Percentiles rank a stretch among this genome's conserved stretches.
These are phyloP conservation scores for Chaetomium globosum DNA, from an alignment of 2,329 filamentous ascomycete species.

Conservation along the genomic window DNA sequence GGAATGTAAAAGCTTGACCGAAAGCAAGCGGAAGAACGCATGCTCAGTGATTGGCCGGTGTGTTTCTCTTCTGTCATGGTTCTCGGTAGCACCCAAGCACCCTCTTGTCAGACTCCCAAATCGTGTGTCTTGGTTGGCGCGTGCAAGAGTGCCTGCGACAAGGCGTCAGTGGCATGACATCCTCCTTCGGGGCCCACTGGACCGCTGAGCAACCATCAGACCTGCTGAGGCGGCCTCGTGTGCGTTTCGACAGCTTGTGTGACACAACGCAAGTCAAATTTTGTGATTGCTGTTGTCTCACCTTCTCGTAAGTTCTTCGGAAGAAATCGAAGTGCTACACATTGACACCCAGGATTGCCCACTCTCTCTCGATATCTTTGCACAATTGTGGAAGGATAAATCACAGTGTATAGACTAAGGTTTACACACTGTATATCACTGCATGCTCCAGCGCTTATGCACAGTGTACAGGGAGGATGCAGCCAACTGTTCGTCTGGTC, in stretches of 20 bases:
- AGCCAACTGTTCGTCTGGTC: conserved; percentile 11
- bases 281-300: background rate
- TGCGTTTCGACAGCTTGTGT: conserved; percentile 16
- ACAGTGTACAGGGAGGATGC: conserved; percentile 1
- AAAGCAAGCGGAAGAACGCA: conserved; percentile 1
- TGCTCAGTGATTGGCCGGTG: background rate
- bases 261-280: background rate
- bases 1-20: conserved; percentile 1
- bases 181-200: conserved; percentile 9
- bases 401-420: background rate
- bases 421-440: background rate
- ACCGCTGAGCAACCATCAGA: conserved; percentile 1
- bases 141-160: conserved; percentile 11
- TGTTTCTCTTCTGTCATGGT: conserved; percentile 9
- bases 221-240: conserved; percentile 25
- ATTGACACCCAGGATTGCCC: background rate
- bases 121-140: conserved; percentile 15
- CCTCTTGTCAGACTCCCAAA: background rate
- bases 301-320: background rate
- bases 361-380: too few species aligned
- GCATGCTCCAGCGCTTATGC: background rate
- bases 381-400: background rate
- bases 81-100: conserved; percentile 3
- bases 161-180: conserved; percentile 13
- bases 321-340: background rate